Evolutionary conservation across 805 yeast genomes (phyloP).

Genomic region (Spencermartinsiella europaea): DNA sequence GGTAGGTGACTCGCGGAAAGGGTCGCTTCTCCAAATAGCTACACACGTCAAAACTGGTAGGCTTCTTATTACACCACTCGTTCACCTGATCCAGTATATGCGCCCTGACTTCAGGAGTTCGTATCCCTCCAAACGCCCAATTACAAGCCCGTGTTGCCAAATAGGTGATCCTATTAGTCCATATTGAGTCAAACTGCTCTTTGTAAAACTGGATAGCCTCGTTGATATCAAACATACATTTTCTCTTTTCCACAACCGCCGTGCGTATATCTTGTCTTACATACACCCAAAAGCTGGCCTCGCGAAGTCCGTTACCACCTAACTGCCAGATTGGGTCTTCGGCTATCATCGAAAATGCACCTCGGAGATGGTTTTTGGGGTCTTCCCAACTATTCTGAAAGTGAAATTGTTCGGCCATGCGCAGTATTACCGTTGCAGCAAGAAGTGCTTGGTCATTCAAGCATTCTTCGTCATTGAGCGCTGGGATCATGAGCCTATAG

Average conservation of each 20-base stretch:
- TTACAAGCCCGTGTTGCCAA: slow-evolving; percentile 10
- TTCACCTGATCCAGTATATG: slow-evolving; percentile 3
- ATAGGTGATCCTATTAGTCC: slow-evolving; percentile 8
- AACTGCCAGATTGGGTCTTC: slow-evolving; percentile 13
- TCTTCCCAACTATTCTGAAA: slow-evolving; percentile 7
- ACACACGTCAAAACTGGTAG: slow-evolving; percentile 2
- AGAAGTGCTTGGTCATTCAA: slow-evolving; percentile 11
- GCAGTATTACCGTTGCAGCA: slow-evolving; percentile 9
- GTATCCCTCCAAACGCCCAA: slow-evolving; percentile 6
- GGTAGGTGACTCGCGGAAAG: slow-evolving; percentile 3
- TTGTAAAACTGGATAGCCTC: slow-evolving; percentile 3
- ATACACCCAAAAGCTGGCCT: slow-evolving; percentile 12
- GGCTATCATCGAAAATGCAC: slow-evolving; percentile 12
- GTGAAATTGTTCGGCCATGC: slow-evolving; percentile 12
- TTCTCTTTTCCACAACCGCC: slow-evolving; percentile 3
- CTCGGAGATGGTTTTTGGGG: slow-evolving; percentile 13
- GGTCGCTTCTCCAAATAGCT: not conserved
- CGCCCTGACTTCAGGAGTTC: not conserved
- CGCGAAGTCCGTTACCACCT: slow-evolving; percentile 12
- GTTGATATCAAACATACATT: slow-evolving; percentile 4
- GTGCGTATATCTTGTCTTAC: slow-evolving; percentile 11
- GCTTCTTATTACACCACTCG: slow-evolving; percentile 4
- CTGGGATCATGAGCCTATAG: slow-evolving; percentile 9
- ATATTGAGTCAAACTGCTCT: slow-evolving; percentile 8
- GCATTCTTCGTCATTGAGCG: slow-evolving; percentile 7